Percentiles rank a stretch among this genome's conserved stretches.
These are phyloP conservation scores for Populus trichocarpa DNA, from an alignment of 441 rosid species.

Conservation along the genomic window DNA sequence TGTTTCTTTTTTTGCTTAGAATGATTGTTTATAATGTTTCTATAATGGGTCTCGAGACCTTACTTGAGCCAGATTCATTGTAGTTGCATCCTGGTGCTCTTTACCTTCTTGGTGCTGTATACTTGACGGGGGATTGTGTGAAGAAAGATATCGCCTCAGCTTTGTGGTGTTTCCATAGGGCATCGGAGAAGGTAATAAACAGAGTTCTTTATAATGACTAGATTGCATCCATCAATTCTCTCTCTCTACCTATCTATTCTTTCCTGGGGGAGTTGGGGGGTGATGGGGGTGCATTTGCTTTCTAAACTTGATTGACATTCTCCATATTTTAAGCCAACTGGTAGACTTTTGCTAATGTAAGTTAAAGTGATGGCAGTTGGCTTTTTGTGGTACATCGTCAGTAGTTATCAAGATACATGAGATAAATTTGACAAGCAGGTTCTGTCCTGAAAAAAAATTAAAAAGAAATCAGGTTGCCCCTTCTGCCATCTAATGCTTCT, in stretches of 20 bases:
- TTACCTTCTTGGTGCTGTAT: constrained; percentile 85
- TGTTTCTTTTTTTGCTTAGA: constrained; percentile 1
- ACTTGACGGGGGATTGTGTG: constrained; percentile 85
- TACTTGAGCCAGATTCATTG: constrained; percentile 26
- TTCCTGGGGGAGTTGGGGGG: background rate
- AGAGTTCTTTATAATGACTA: background rate
- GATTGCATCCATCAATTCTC: background rate
- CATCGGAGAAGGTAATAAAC: constrained; percentile 66
- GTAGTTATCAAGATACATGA: background rate
- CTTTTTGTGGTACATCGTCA: background rate
- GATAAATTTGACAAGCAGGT: background rate
- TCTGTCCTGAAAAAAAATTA: background rate
- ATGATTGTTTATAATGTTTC: constrained; percentile 3
- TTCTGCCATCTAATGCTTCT: background rate
- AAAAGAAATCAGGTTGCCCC: background rate
- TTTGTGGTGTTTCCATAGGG: constrained; percentile 90
- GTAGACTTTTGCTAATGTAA: background rate
- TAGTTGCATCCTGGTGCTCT: constrained; percentile 95
- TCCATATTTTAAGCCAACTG: background rate
- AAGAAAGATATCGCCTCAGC: constrained; percentile 89
- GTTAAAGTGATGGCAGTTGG: background rate
- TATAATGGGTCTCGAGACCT: constrained; percentile 18
- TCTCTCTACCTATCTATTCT: background rate
- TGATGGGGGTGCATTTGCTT: background rate
- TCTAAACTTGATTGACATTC: background rate